Conservation (phyloP, 306 rosid species). For the Gynostemma pentaphyllum region DNA sequence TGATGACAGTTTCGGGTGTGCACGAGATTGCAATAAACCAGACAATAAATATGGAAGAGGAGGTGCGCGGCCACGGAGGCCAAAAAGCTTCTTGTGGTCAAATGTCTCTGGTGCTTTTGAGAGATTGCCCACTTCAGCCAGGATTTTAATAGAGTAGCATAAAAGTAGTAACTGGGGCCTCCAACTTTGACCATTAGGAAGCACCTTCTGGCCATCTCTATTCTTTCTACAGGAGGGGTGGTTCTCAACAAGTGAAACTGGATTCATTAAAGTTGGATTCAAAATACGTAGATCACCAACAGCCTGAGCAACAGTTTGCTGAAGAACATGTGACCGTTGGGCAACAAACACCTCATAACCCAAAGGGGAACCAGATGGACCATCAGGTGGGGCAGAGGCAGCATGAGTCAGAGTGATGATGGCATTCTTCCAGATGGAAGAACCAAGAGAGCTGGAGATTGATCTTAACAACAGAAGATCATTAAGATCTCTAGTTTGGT, state of each 20-base stretch:
- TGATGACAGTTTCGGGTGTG: slow-evolving; percentile 77
- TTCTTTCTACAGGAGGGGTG: slow-evolving; percentile 93
- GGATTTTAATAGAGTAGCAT: slow-evolving; percentile 77
- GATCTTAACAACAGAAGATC: slow-evolving; percentile 72
- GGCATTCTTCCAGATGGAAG: slow-evolving; percentile 73
- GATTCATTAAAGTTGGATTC: slow-evolving; percentile 80
- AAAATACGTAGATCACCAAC: slow-evolving; percentile 79
- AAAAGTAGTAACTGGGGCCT: slow-evolving; percentile 74
- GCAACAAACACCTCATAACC: slow-evolving; percentile 88
- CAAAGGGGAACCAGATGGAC: slow-evolving; percentile 82
- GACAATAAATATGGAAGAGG: slow-evolving; percentile 91
- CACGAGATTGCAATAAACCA: slow-evolving; percentile 80
- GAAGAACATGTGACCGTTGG: slow-evolving; percentile 85
- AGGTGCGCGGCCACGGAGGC: slow-evolving; percentile 75
- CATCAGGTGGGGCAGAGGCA: slow-evolving; percentile 97
- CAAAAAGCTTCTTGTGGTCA: slow-evolving; percentile 77
- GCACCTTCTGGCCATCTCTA: slow-evolving; percentile 88
- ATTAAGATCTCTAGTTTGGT: slow-evolving; percentile 80
- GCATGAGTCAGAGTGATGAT: slow-evolving; percentile 81
- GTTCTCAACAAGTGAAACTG: slow-evolving; percentile 85
- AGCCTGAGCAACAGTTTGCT: slow-evolving; percentile 92
- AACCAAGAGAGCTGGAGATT: slow-evolving; percentile 50
- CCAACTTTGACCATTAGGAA: slow-evolving; percentile 95
- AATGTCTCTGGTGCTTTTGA: slow-evolving; percentile 69
- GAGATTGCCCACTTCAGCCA: slow-evolving; percentile 56